Percentiles rank a stretch among this genome's conserved stretches.
These are phyloP conservation scores for Lentinula lateritia DNA, from an alignment of 768 basidiomycete species.

Conservation along the genomic window DNA sequence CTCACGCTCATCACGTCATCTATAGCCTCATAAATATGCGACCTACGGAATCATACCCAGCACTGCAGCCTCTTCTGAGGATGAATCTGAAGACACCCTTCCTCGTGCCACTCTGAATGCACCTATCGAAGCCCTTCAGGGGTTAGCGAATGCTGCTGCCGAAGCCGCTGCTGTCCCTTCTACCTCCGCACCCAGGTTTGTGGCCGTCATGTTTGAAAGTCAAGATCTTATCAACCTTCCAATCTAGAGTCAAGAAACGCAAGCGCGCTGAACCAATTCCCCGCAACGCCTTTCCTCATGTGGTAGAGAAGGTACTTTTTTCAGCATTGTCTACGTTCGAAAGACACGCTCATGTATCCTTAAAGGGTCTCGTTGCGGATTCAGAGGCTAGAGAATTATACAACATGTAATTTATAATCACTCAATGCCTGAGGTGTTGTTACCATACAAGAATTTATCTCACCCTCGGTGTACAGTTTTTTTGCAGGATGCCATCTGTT, in stretches of 20 bases:
- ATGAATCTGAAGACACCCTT: conserved; percentile 86
- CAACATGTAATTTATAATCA: conserved; percentile 62
- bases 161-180: conserved; percentile 85
- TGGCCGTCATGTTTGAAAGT: conserved; percentile 6
- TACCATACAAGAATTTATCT: conserved; percentile 24
- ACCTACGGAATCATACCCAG: conserved; percentile 87
- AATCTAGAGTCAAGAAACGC: conserved; percentile 70
- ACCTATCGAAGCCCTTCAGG: conserved; percentile 91
- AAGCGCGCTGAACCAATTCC: conserved; percentile 81
- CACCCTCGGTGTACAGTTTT: conserved; percentile 51
- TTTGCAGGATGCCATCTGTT: conserved; percentile 96
- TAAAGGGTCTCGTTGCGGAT: conserved; percentile 80
- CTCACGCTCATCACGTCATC: conserved; percentile 13
- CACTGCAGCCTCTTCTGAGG: conserved; percentile 81
- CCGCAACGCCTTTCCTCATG: conserved; percentile 82
- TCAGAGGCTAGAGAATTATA: conserved; percentile 85
- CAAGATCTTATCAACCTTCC: conserved; percentile 3
- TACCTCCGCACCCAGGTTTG: conserved; percentile 53
- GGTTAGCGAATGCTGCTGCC: conserved; percentile 91
- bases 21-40: conserved; percentile 82
- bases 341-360: background rate
- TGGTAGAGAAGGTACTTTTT: conserved; percentile 69
- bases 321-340: background rate
- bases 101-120: conserved; percentile 82
- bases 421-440: conserved; percentile 25